Evolutionary conservation across 352 stramenopile genomes (phyloP), one percentile per base, ranked within the genome.

Genomic region (Pythium apleroticum): DNA sequence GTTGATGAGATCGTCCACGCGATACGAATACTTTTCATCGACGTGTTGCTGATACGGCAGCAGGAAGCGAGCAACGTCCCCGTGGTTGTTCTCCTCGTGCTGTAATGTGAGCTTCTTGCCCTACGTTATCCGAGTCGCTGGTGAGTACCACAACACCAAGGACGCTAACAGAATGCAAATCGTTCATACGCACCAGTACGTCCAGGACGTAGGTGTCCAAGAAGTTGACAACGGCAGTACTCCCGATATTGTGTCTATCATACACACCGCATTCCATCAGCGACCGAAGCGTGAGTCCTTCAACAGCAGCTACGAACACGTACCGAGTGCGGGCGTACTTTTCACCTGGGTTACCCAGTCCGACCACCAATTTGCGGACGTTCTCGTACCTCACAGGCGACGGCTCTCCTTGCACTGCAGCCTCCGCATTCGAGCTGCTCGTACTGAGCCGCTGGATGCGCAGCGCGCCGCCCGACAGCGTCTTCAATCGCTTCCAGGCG

Each of bases 211-310:
- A 91, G 33, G 78, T 77, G 9, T 89, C 60, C 19, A 94, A 45
- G 63, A 94, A 94, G 53, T 95, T 81, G 45, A 45, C 66, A 41
- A 89, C 67, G 0, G 75, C 87, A 56, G 80, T 69, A 59, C 70
- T 90, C 3, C 87, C 87, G 68, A 95, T 84, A 56, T 95, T 95
- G 72, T 95, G 87, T 31, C 85, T 92, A 60, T n/a, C n/a, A n/a
- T 9, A 55, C 35, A 33, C 57, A 59, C 4, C 35, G 8, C 52
- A 19, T 10, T 17, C 17, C 27, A 48, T 57, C 7, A 28, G 4
- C 1, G 49, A 33, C 24, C 39, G 14, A n/a, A 19, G 39, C 28
- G 52, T 24, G 4, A 30, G n/a, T 4, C 15, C 8, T 17, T 25
- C 22, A 19, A 22, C 35, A 50, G 43, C n/a, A 50, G 20, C 20